Conservation (phyloP, 495 filamentous ascomycete genomes). For the Tuber microsphaerosporum region DNA sequence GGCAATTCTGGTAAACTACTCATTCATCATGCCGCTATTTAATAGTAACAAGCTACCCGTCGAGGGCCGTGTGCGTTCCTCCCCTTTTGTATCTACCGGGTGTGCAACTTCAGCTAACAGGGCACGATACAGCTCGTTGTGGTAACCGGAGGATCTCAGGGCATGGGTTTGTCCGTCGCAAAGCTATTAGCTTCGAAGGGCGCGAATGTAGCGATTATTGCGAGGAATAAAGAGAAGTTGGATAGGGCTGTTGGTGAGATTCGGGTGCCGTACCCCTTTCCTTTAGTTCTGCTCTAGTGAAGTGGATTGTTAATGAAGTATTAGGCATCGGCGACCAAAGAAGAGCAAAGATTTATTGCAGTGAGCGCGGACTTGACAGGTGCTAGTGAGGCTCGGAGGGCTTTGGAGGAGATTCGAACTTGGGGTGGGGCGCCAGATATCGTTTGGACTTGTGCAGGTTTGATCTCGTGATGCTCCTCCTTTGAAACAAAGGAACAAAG, state of each 20-base stretch:
- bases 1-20: neutral
- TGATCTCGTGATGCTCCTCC: neutral
- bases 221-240: conserved; percentile 70
- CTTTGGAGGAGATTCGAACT: conserved; percentile 64
- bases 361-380: conserved; percentile 77
- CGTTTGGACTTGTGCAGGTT: conserved; percentile 76
- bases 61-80: conserved; percentile 61
- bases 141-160: conserved; percentile 86
- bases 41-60: conserved; percentile 72
- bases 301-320: conserved; percentile 14
- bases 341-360: conserved; percentile 69
- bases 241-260: conserved; percentile 61
- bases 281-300: conserved; percentile 17
- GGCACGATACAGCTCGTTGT: conserved; percentile 56
- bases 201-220: conserved; percentile 77
- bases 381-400: conserved; percentile 56
- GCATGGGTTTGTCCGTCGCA: conserved; percentile 73
- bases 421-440: conserved; percentile 76
- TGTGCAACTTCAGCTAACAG: neutral
- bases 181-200: conserved; percentile 70
- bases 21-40: conserved; percentile 59
- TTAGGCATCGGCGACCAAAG: conserved; percentile 54
- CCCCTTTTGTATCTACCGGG: neutral
- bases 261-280: conserved; percentile 45
- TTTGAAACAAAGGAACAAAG: neutral